Conservation (phyloP, 306 rosid species). For the Ammopiptanthus mongolicus region DNA sequence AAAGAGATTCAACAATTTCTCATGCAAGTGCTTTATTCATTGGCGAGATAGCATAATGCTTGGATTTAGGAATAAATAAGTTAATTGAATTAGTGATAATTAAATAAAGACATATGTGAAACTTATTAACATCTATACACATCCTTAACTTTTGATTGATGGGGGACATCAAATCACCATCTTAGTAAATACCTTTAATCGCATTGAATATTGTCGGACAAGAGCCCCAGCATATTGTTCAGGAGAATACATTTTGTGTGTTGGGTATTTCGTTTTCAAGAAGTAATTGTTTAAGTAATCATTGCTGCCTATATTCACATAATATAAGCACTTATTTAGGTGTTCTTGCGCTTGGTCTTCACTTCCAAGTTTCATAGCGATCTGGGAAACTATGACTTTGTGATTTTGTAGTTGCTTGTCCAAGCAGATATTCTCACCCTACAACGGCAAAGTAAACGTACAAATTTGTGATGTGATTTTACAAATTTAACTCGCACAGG, state of each 20-base stretch:
- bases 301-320: conserved; percentile 45
- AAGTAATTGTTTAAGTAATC: conserved; percentile 73
- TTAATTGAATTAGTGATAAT: too few species aligned
- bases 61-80: too few species aligned
- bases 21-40: too few species aligned
- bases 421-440: conserved; percentile 49
- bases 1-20: too few species aligned
- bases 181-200: conserved; percentile 37
- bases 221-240: conserved; percentile 31
- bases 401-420: conserved; percentile 40
- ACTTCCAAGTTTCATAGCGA: conserved; percentile 10
- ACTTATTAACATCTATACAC: too few species aligned
- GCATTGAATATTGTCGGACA: conserved; percentile 9
- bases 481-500: background rate
- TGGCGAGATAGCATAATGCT: too few species aligned
- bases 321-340: conserved; percentile 58
- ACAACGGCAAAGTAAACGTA: background rate
- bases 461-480: background rate
- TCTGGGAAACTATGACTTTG: conserved; percentile 6
- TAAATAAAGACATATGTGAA: too few species aligned
- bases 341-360: background rate
- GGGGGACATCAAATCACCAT: too few species aligned
- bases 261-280: conserved; percentile 19
- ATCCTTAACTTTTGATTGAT: too few species aligned
- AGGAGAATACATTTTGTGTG: background rate